These are phyloP conservation scores for Gorgonomyces haynaldii DNA, from an alignment of 192 early-diverging fungal genomes.

Conservation along the genomic window DNA sequence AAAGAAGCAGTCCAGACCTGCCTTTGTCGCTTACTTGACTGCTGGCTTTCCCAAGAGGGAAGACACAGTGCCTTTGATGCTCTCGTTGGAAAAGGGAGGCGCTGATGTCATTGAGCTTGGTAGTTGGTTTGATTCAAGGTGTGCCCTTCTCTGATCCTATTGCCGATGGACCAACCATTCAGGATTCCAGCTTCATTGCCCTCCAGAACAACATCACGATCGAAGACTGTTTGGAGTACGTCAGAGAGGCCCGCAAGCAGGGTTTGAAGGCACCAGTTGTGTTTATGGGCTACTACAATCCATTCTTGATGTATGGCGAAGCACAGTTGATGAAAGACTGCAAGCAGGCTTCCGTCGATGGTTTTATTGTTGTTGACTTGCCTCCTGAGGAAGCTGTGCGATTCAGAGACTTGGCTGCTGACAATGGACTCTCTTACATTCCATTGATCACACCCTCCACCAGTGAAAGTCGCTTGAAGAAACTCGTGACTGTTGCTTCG, in stretches of 20 bases:
- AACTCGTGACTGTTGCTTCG: slow-evolving; percentile 70
- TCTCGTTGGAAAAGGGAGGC: slow-evolving; percentile 83
- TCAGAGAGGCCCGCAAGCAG: slow-evolving; percentile 61
- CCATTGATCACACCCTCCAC: slow-evolving; percentile 92
- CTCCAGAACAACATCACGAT: slow-evolving; percentile 72
- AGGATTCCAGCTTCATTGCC: slow-evolving; percentile 72
- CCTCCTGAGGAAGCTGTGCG: slow-evolving; percentile 89
- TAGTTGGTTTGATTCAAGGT: slow-evolving; percentile 31
- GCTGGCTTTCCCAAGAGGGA: slow-evolving; percentile 78
- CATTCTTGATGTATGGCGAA: slow-evolving; percentile 91
- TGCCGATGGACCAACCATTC: slow-evolving; percentile 95
- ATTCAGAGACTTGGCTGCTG: slow-evolving; percentile 69
- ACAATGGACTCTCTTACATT: slow-evolving; percentile 64
- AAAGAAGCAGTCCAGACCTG: no score
- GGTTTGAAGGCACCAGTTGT: slow-evolving; percentile 85
- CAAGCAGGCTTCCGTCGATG: slow-evolving; percentile 74
- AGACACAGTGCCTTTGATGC: slow-evolving; percentile 71
- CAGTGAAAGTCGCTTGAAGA: slow-evolving; percentile 67
- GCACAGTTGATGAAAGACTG: slow-evolving; percentile 73
- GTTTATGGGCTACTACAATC: slow-evolving; percentile 99
- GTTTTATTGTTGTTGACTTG: slow-evolving; percentile 94
- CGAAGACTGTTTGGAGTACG: slow-evolving; percentile 64
- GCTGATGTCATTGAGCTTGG: slow-evolving; percentile 94
- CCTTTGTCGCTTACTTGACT: slow-evolving; percentile 88
- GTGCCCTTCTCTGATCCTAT: slow-evolving; percentile 97